phyloP scores from a whole-genome alignment of 2,329 filamentous ascomycete species.

The Boeremia lycopersici region DNA sequence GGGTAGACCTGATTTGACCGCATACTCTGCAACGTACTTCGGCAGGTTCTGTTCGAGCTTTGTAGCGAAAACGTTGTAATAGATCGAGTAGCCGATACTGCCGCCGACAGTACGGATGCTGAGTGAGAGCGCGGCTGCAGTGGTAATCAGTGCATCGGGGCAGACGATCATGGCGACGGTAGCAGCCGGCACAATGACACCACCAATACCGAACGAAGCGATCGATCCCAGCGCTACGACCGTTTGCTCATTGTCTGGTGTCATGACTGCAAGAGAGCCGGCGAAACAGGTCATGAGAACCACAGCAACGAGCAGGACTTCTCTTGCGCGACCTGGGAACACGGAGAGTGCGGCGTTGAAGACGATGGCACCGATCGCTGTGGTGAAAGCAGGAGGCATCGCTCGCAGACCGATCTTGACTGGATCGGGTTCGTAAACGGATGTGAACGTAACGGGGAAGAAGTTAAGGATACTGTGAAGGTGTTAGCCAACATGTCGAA shows the following conservation, averaged over 20 bases:
- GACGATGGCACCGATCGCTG: constrained; percentile 35
- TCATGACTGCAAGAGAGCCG: constrained; percentile 39
- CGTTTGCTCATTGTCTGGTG: constrained; percentile 39
- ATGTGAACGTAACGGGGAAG: constrained; percentile 38
- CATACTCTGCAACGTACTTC: constrained; percentile 31
- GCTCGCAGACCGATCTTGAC: constrained; percentile 41
- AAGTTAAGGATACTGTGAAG: constrained; percentile 35
- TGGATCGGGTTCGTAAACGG: constrained; percentile 38
- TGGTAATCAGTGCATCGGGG: constrained; percentile 43
- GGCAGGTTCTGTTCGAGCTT: constrained; percentile 36
- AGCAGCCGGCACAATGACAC: constrained; percentile 43
- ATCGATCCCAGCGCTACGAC: constrained; percentile 39
- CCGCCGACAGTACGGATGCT: constrained; percentile 53
- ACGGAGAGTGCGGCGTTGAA: constrained; percentile 38
- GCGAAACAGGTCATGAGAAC: constrained; percentile 42
- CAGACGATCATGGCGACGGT: constrained; percentile 44
- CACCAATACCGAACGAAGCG: constrained; percentile 48
- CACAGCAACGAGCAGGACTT: constrained; percentile 39
- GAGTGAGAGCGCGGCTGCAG: constrained; percentile 51
- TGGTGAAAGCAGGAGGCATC: constrained; percentile 32
- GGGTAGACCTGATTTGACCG: constrained; percentile 49
- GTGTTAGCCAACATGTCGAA: background rate
- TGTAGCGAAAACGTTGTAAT: constrained; percentile 45
- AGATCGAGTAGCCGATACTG: constrained; percentile 45
- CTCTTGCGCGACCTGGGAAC: constrained; percentile 31